phyloP scores from a whole-genome alignment of 1,284 basidiomycete genomes.

The Trichosporon asahii region DNA sequence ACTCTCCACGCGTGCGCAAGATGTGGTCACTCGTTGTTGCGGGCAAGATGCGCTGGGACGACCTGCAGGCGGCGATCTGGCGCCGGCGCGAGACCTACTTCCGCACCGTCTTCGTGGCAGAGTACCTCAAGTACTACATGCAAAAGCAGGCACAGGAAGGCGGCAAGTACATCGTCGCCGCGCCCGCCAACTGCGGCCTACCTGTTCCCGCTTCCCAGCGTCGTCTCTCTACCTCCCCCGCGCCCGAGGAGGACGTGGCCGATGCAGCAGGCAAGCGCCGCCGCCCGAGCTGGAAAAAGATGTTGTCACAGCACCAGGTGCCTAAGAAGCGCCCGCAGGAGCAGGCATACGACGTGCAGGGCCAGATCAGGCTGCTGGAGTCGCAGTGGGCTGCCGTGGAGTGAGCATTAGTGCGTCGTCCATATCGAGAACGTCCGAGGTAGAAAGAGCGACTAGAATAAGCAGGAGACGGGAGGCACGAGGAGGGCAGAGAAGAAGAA shows the following conservation, averaged over 20 bases:
- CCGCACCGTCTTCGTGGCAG: not conserved
- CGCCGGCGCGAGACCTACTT: slow-evolving; percentile 7
- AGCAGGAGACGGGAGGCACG: not conserved
- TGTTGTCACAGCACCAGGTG: not conserved
- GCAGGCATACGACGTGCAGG: slow-evolving; percentile 2
- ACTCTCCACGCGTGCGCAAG: slow-evolving; percentile 1
- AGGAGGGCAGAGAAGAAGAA: not conserved
- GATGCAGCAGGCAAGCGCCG: not conserved
- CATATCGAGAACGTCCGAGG: no score
- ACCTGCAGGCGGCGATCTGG: not conserved
- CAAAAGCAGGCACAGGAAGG: not conserved
- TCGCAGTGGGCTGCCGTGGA: not conserved
- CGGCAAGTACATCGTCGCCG: not conserved
- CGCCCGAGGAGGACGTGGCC: not conserved
- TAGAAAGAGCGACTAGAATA: no score
- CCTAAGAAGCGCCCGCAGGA: not conserved
- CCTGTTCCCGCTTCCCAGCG: not conserved
- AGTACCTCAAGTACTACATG: not conserved
- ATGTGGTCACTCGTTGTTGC: not conserved
- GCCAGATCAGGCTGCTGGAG: not conserved
- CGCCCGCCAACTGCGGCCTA: not conserved
- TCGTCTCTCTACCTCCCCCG: not conserved
- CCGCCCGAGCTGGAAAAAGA: slow-evolving; percentile 1
- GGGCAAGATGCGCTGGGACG: not conserved
- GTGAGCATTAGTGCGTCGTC: not conserved